Conservation (phyloP, 2,329 filamentous ascomycete species). For the Claviceps cyperi region DNA sequence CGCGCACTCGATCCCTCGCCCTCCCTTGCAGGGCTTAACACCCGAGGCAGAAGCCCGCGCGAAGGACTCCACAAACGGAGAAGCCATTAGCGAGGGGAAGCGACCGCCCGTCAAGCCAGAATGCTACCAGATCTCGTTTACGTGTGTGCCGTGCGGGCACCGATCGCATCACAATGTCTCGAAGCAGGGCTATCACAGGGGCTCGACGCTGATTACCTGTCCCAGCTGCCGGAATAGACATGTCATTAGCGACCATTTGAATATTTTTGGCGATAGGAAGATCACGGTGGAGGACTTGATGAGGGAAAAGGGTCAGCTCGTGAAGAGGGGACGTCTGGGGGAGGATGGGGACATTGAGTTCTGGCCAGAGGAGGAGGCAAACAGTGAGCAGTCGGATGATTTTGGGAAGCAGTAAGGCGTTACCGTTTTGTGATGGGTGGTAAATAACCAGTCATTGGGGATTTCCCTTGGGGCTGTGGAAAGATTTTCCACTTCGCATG, state of each 20-base stretch:
- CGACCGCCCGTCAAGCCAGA: conserved; percentile 32
- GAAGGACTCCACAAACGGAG: conserved; percentile 5
- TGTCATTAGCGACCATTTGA: conserved; percentile 79
- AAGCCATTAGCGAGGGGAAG: conserved; percentile 15
- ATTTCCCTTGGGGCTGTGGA: neutral
- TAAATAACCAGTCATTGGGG: neutral
- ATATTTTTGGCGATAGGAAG: conserved; percentile 57
- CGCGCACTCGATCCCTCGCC: conserved; percentile 23
- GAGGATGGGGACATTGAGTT: conserved; percentile 83
- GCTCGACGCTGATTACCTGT: conserved; percentile 79
- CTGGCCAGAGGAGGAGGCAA: conserved; percentile 55
- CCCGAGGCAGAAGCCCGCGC: conserved; percentile 5
- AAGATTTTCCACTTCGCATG: neutral
- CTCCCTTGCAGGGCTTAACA: conserved; percentile 4
- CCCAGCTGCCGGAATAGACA: conserved; percentile 77
- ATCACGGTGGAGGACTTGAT: conserved; percentile 67
- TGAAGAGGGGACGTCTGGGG: conserved; percentile 57
- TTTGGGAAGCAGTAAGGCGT: neutral
- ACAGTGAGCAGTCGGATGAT: conserved; percentile 4
- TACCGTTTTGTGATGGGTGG: neutral
- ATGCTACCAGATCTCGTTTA: conserved; percentile 80
- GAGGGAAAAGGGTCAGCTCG: conserved; percentile 56
- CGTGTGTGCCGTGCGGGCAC: conserved; percentile 69
- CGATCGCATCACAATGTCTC: conserved; percentile 77
- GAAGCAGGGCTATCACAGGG: conserved; percentile 89